Base-by-base conservation (phyloP, 129 eudicot genomes). In the Chrysanthemum makinoi region DNA sequence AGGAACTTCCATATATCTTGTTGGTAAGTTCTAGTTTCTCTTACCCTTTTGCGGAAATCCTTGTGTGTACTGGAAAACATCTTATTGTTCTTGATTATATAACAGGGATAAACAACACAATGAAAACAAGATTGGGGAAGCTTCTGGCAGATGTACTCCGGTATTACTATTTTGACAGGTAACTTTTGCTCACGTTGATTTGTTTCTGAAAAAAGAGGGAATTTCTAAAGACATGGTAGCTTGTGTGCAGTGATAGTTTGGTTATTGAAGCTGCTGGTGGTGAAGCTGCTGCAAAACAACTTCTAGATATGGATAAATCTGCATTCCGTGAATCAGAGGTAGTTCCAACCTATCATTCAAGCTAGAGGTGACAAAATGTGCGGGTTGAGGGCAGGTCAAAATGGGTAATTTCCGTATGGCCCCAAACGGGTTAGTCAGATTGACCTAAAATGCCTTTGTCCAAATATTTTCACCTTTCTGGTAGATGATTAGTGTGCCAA, bases 241-340 rank as follows among this genome's bases (percentile, higher is more conserved):
- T 54, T 58, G 48, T 72, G 47, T 74, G 71, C 83, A 95, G 99
- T 72, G 99, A 95, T 88, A 65, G 70, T 56, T 48, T 95, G 77
- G 92, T 95, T 85, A 86, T 86, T 81, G 97, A 95, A 86, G 99
- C 96, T 53, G 85, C 89, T 69, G 96, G 97, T 17, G 85, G 92
- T 69, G 87, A 82, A 81, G 50, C 86, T 70, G 76, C 80, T 65
- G 95, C 83, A 16, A 82, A 62, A 76, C 82, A 86, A 48, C 74
- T 70, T 72, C 80, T 73, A 54, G 90, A 95, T 69, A 83, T 56
- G 13, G 96, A 95, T 76, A 82, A 77, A 76, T 81, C 75, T 71
- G 99, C 94, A 68, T 90, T 84, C 64, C 83, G 79, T 68, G 91
- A 80, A 65, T 84, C 97, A 46, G 99, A 95, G 97, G 99, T 90